Base-by-base conservation (phyloP, 352 stramenopile species). In the Globisporangium paroecandrum region DNA sequence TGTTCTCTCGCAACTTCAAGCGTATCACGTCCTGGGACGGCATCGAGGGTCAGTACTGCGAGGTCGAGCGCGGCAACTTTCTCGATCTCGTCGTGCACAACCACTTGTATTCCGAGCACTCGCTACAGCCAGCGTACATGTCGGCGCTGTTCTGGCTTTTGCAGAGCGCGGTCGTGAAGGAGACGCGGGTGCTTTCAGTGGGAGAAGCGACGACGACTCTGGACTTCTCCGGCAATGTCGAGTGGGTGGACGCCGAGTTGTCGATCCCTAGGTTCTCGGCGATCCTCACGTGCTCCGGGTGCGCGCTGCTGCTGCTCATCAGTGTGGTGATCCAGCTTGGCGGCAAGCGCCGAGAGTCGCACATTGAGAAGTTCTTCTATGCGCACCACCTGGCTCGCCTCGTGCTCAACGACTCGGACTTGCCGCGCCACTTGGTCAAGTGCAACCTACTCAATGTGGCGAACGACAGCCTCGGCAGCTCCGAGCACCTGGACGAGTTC, bases 71-170 rank as follows among this genome's bases (percentile, higher is more conserved):
- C 54, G 76, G 77, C 4, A 53, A 61, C 1, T 81, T 89, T 29
- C 69, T 87, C 65, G 69, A 78, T 54, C 64, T 64, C 36, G 74
- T 89, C 4, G 71, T 83, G 59, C 71, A 64, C n/a, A 72, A 66
- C 6, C 81, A 79, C 18, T 32, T 85, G 51, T 89, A 79, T 60
- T 87, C 81, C 1, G 81, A 87, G n/a, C 56, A 66, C 27, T 77
- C 81, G 41, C 55, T 87, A 5, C 71, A 76, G 15, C 78, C 81
- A n/a, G 78, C 81, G 4, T 85, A 82, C 47, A 70, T 71, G 57
- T 76, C 81, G 1, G 77, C 75, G 9, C 36, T 85, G 9, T 85
- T 89, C 69, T 89, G 78, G 78, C 54, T 89, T 20, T 77, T 89
- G 13, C 81, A 87, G 54, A 68, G 71, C 55, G 81, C 75, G 2